Conservation (phyloP, 805 yeast species). For the Candida fluviatilis region DNA sequence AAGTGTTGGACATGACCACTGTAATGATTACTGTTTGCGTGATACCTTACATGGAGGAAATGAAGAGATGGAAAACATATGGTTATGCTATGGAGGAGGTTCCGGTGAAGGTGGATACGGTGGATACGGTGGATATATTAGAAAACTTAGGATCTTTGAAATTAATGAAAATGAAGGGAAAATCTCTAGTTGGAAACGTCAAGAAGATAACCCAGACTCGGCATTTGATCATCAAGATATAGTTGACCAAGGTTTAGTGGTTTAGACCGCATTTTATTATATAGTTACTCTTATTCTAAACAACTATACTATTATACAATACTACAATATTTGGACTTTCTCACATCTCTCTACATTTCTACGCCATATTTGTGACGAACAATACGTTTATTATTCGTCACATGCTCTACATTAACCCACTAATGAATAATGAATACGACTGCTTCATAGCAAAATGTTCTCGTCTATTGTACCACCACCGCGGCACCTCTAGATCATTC, state of each 20-base stretch:
- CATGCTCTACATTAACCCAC: too few relatives aligned
- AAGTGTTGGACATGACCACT: conserved; percentile 93
- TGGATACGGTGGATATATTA: conserved; percentile 83
- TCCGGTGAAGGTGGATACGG: conserved; percentile 95
- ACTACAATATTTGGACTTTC: too few relatives aligned
- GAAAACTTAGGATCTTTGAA: conserved; percentile 73
- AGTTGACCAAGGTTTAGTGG: conserved; percentile 42
- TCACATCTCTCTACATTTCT: too few relatives aligned
- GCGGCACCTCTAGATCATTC: too few relatives aligned
- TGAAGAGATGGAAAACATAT: conserved; percentile 39
- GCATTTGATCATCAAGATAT: conserved; percentile 49
- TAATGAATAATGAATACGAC: too few relatives aligned
- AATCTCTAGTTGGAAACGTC: conserved; percentile 69
- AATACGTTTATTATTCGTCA: too few relatives aligned
- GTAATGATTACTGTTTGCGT: conserved; percentile 81
- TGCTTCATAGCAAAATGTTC: too few relatives aligned
- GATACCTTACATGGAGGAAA: conserved; percentile 33
- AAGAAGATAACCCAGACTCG: conserved; percentile 47
- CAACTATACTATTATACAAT: too few relatives aligned
- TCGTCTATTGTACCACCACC: too few relatives aligned
- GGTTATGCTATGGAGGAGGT: conserved; percentile 95
- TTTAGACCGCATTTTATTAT: too few relatives aligned
- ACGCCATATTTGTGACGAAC: too few relatives aligned
- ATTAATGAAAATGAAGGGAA: conserved; percentile 47
- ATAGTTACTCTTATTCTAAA: too few relatives aligned